Percentiles rank a stretch among this genome's conserved stretches.
phyloP scores from a whole-genome alignment of 1,284 basidiomycete species.

The Pholiota adiposa region DNA sequence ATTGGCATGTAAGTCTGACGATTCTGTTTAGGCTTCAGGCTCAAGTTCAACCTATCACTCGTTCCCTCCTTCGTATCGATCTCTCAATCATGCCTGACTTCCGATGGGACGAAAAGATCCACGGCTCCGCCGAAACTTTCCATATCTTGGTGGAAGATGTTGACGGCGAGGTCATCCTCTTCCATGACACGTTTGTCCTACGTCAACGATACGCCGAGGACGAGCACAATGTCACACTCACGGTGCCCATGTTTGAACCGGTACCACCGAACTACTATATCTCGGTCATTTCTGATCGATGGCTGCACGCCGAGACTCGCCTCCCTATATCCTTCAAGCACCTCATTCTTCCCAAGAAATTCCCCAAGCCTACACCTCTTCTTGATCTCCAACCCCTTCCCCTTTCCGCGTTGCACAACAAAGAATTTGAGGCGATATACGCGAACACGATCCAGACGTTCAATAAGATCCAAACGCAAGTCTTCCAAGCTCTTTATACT shows the following conservation, averaged over 20 bases:
- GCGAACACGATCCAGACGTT: constrained; percentile 79
- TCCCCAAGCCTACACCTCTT: constrained; percentile 91
- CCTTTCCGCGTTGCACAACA: constrained; percentile 89
- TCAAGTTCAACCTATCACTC: constrained; percentile 92
- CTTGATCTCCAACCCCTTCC: constrained; percentile 94
- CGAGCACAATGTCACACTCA: constrained; percentile 93
- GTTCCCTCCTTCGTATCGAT: constrained; percentile 87
- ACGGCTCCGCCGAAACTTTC: constrained; percentile 89
- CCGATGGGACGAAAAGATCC: constrained; percentile 95
- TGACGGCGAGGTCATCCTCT: constrained; percentile 94
- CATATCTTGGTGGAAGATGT: constrained; percentile 96
- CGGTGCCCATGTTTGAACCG: constrained; percentile 96
- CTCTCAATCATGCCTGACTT: constrained; percentile 95
- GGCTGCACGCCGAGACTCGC: constrained; percentile 94
- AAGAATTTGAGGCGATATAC: constrained; percentile 89
- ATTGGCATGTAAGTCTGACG: constrained; percentile 7
- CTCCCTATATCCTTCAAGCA: constrained; percentile 98
- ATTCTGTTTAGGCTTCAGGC: constrained; percentile 71
- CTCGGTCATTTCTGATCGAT: constrained; percentile 92
- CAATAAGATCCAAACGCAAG: constrained; percentile 99
- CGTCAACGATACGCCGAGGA: constrained; percentile 91
- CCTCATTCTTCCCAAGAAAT: constrained; percentile 96
- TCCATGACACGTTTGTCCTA: constrained; percentile 92
- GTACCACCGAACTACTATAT: constrained; percentile 98
- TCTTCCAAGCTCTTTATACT: constrained; percentile 97